These are phyloP conservation scores for Hygrophorus pudorinus DNA, from an alignment of 768 basidiomycete genomes.

Conservation along the genomic window DNA sequence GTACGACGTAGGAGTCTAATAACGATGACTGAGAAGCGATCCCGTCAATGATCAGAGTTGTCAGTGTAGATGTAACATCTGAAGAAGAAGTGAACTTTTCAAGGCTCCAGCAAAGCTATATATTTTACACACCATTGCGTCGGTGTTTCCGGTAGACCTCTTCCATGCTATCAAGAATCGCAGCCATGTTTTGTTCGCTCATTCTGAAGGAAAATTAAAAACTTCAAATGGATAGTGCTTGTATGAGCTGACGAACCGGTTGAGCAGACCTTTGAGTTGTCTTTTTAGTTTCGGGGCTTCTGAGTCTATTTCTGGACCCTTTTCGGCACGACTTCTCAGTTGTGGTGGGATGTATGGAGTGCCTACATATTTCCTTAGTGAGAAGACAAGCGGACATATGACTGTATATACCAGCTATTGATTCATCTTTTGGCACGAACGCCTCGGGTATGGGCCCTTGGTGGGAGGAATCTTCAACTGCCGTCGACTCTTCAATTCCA, in stretches of 20 bases:
- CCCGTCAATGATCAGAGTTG: conserved; percentile 64
- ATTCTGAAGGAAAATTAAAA: conserved; percentile 37
- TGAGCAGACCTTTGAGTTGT: conserved; percentile 80
- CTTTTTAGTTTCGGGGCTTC: conserved; percentile 51
- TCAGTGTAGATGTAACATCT: conserved; percentile 81
- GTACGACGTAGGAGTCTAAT: conserved; percentile 81
- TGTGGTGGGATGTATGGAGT: conserved; percentile 77
- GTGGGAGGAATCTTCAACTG: conserved; percentile 10
- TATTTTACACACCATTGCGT: conserved; percentile 59
- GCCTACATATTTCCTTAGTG: conserved; percentile 16
- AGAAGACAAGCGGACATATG: background rate
- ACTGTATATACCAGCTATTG: conserved; percentile 5
- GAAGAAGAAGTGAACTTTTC: conserved; percentile 2
- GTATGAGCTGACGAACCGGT: conserved; percentile 40
- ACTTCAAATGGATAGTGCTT: background rate
- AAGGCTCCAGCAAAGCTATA: background rate
- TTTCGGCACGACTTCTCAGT: conserved; percentile 35
- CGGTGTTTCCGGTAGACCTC: conserved; percentile 66
- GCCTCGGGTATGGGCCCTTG: background rate
- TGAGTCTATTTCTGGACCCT: conserved; percentile 19
- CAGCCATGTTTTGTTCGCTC: conserved; percentile 82
- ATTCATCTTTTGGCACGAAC: background rate
- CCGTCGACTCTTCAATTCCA: conserved; percentile 20
- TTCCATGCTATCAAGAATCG: conserved; percentile 66
- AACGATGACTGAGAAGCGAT: conserved; percentile 74